Base-by-base conservation (phyloP, 345 rosid species). In the Acer saccharum region DNA sequence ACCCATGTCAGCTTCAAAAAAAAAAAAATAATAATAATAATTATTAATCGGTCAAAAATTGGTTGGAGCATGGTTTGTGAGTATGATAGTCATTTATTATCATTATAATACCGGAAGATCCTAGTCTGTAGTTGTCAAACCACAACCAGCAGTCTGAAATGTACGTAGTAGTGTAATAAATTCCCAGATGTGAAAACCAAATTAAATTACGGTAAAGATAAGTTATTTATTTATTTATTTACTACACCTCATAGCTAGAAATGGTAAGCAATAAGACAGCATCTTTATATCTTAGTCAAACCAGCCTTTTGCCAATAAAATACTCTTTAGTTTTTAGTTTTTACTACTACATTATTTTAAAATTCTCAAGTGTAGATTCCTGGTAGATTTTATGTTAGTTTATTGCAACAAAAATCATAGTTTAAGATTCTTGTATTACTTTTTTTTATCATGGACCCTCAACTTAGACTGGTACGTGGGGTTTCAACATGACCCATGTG, bases 401-500 rank as follows among this genome's bases (percentile, higher is more conserved):
- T 57, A 7, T 61, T 0, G 57, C 12, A n/a, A 43, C 12, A 27
- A 74, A 74, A 18, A 23, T 18, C 6, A 67, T 43, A 7, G 55
- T 25, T 13, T 63, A 74, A 74, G 69, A 16, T 62, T 62, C 16
- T 61, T 20, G 27, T 8, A 23, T 73, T 8, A n/a, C 13, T 43
- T 73, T 63, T 63, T 80, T 75, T 68, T 71, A 21, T 74, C 63
- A 78, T 77, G 83, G 77, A 64, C 68, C 80, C 77, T 64, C 57
- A 73, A 23, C 65, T 60, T 20, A 60, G 6, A 35, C 76, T 43
- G 17, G 43, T n/a, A n/a, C n/a, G n/a, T 62, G 65, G 50, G 68
- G 27, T 60, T 73, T 73, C 65, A 23, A 43, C 2, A 23, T 79
- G 73, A 54, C 57, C 81, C 89, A 84, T 78, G 87, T 80, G 81